Evolutionary conservation across 1,139 yeast genomes (phyloP), one percentile per base, ranked within the genome.

Genomic region (Pichia sp.): DNA sequence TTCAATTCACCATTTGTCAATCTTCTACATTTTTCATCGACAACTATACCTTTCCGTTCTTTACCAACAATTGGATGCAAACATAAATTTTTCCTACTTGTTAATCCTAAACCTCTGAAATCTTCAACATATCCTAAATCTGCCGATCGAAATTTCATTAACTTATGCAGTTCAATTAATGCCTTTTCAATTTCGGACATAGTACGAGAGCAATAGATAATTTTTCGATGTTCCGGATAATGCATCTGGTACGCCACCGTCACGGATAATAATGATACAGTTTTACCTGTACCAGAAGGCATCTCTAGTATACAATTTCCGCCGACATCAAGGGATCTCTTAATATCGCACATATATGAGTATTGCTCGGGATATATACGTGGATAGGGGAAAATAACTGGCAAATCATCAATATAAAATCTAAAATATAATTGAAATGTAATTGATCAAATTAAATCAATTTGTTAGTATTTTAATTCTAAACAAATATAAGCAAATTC

Each of bases 261-360:
- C 37, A 92, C 67, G 0, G 97, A 87, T 37, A 92, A 71, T 60
- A 92, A 72, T 1, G 97, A 89, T 4, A 92, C 86, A 35, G 99
- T 92, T 63, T 92, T 92, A 37, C 99, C 99, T 4, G 99, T 92
- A 2, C 99, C 99, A n/a, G 99, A 92, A 57, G 99, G 99, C 99
- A 92, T 92, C 68, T 92, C 99, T 60, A 92, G 66, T 46, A 92
- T 90, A 67, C 97, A 86, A 63, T 90, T 89, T n/a, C 97, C 98
- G 1, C 97, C 97, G 2, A 84, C 95, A 69, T 92, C 99, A 41
- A 92, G 68, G 1, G 97, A 86, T 62, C 82, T 81, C 68, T 92
- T 92, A 56, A 92, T 83, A 64, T 92, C 97, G 56, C 95, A 79
- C 97, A 92, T 92, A 66, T 92, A 92, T 37, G 92, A 92, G 71